Evolutionary conservation across 345 rosid species (phyloP).

Genomic region (Sonneratia alba): DNA sequence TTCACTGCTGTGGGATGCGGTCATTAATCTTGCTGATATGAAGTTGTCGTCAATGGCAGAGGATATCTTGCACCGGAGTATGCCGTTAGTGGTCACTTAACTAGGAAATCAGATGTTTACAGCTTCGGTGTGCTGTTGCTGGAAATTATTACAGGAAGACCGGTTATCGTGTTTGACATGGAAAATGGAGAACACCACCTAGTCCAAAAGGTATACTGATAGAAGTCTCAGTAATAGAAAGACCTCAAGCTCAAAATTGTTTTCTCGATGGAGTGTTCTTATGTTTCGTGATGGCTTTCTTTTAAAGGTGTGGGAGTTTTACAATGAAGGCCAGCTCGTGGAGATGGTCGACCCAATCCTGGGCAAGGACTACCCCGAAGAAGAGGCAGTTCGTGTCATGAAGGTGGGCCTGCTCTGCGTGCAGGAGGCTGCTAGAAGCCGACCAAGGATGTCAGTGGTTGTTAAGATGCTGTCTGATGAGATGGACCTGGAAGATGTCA

Average conservation of each 20-base stretch:
- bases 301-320: constrained; percentile 48
- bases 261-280: background rate
- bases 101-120: constrained; percentile 51
- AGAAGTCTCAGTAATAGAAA: background rate
- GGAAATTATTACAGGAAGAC: constrained; percentile 42
- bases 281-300: background rate
- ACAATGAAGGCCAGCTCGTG: constrained; percentile 16
- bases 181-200: constrained; percentile 42
- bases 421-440: constrained; percentile 38
- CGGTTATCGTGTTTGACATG: constrained; percentile 28
- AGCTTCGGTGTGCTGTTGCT: constrained; percentile 48
- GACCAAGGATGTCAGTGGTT: constrained; percentile 39
- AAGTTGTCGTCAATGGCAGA: constrained; percentile 15
- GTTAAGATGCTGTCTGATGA: constrained; percentile 29
- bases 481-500: constrained; percentile 8
- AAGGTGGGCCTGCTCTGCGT: constrained; percentile 48
- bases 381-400: constrained; percentile 35
- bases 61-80: constrained; percentile 61
- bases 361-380: constrained; percentile 22
- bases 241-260: background rate
- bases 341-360: constrained; percentile 36
- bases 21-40: constrained; percentile 8
- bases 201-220: constrained; percentile 37
- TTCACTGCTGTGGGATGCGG: background rate
- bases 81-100: constrained; percentile 37